These are phyloP conservation scores for Knoxia roxburghii DNA, from an alignment of 257 asterid species.

Conservation along the genomic window DNA sequence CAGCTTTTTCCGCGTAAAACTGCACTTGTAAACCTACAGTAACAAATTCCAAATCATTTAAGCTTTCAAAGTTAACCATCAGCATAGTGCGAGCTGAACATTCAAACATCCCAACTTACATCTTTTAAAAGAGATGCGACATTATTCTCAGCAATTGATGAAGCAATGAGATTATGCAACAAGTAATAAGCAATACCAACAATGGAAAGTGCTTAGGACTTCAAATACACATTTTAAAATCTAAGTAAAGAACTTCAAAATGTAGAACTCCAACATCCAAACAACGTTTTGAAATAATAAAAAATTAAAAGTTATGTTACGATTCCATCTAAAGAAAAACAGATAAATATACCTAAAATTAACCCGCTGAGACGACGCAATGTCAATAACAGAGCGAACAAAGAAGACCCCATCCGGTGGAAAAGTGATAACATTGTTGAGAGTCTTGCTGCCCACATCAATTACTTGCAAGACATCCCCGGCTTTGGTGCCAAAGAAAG, in stretches of 20 bases:
- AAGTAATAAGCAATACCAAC: neutral
- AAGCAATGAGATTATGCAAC: neutral
- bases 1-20: conserved; percentile 75
- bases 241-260: neutral
- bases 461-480: conserved; percentile 91
- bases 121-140: neutral
- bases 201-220: neutral
- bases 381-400: conserved; percentile 73
- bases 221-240: neutral
- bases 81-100: neutral
- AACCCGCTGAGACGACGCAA: conserved; percentile 74
- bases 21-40: conserved; percentile 76
- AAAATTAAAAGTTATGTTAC: too few species aligned
- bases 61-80: neutral
- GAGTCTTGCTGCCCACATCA: conserved; percentile 49
- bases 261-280: neutral
- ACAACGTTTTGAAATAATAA: neutral
- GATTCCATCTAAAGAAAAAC: neutral
- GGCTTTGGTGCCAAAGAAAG: conserved; percentile 62
- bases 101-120: neutral
- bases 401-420: conserved; percentile 93
- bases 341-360: conserved; percentile 48
- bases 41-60: neutral
- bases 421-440: conserved; percentile 77
- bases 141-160: neutral